Conservation (phyloP, 1,284 basidiomycete species). For the Pulchroboletus neoregius region DNA sequence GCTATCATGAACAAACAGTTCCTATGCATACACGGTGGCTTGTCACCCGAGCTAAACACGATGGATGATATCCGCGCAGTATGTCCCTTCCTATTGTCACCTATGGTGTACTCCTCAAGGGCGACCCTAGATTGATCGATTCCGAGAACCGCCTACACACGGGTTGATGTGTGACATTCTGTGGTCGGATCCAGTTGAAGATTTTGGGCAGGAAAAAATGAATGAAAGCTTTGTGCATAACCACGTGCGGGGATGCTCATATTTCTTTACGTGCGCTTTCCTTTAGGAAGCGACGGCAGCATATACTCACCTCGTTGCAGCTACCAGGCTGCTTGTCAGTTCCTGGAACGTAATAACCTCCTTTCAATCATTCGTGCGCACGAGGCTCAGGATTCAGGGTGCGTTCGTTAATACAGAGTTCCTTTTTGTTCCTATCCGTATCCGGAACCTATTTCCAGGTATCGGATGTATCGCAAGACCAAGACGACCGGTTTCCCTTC, state of each 20-base stretch:
- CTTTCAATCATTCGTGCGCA: slow-evolving; percentile 95
- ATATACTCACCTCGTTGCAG: slow-evolving; percentile 29
- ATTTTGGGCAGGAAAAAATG: slow-evolving; percentile 73
- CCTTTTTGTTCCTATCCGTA: slow-evolving; percentile 1
- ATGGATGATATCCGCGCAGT: slow-evolving; percentile 85
- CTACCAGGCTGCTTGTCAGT: slow-evolving; percentile 91
- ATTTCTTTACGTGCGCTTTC: slow-evolving; percentile 79
- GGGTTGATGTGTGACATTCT: slow-evolving; percentile 93
- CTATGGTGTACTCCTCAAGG: slow-evolving; percentile 5
- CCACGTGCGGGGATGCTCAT: slow-evolving; percentile 92
- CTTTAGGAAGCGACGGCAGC: not conserved
- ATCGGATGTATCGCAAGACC: slow-evolving; percentile 97
- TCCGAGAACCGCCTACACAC: slow-evolving; percentile 91
- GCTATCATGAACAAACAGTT: slow-evolving; percentile 98
- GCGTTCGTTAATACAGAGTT: slow-evolving; percentile 27
- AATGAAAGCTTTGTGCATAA: slow-evolving; percentile 87
- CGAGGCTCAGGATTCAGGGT: slow-evolving; percentile 94
- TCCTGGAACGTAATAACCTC: slow-evolving; percentile 90
- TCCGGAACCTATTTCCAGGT: slow-evolving; percentile 43
- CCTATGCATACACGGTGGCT: slow-evolving; percentile 90
- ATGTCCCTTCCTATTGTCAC: slow-evolving; percentile 19
- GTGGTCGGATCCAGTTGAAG: slow-evolving; percentile 90
- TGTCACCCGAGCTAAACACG: slow-evolving; percentile 87
- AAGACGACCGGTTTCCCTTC: slow-evolving; percentile 91
- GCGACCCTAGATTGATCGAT: slow-evolving; percentile 74